Evolutionary conservation across 176 grass and related monocot species (phyloP).

Genomic region (sorghum (Sorghum bicolor)): Sorghum_bicolor_NCBIv3 NC_012873.2:6384501-6385000

Average conservation of each 20-base stretch:
- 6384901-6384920: slow-evolving; percentile 64
- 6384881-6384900: slow-evolving; percentile 13
- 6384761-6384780: slow-evolving; percentile 60
- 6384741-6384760: slow-evolving; percentile 74
- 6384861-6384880: slow-evolving; percentile 38
- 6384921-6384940: slow-evolving; percentile 72
- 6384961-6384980: slow-evolving; percentile 69
- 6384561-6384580: slow-evolving; percentile 91
- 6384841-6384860: slow-evolving; percentile 55
- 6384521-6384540: slow-evolving; percentile 75
- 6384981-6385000: slow-evolving; percentile 65
- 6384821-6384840: slow-evolving; percentile 53
- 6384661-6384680: slow-evolving; percentile 83
- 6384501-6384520: slow-evolving; percentile 88
- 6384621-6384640: slow-evolving; percentile 65
- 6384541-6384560: slow-evolving; percentile 81
- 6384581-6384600: slow-evolving; percentile 65
- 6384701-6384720: slow-evolving; percentile 93
- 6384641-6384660: slow-evolving; percentile 80
- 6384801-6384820: slow-evolving; percentile 65
- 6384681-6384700: slow-evolving; percentile 70
- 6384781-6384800: slow-evolving; percentile 66
- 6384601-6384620: slow-evolving; percentile 50
- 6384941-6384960: slow-evolving; percentile 74
- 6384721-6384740: slow-evolving; percentile 76